phyloP scores from a whole-genome alignment of 129 eudicot species.

The Kitagawia praeruptora region DNA sequence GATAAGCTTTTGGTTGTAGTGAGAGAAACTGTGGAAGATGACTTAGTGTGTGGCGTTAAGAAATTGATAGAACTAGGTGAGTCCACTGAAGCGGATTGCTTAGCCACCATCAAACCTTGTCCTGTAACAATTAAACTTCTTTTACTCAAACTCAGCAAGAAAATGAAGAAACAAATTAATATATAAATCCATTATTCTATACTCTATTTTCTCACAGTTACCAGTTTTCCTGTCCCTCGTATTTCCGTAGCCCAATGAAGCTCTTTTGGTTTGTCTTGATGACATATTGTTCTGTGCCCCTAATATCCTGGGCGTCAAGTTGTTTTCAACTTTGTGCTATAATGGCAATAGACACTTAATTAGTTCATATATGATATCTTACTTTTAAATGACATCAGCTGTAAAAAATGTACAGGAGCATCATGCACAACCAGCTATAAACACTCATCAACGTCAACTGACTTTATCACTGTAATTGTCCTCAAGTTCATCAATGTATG shows the following conservation, averaged over 20 bases:
- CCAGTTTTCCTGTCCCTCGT: conserved; percentile 24
- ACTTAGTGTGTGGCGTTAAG: conserved; percentile 21
- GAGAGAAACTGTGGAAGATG: conserved; percentile 25
- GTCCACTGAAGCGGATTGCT: conserved; percentile 29
- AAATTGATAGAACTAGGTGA: conserved; percentile 5
- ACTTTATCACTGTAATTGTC: not conserved
- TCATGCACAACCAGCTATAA: conserved; percentile 1
- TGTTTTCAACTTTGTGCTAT: conserved; percentile 15
- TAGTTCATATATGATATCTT: not conserved
- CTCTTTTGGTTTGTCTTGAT: conserved; percentile 24
- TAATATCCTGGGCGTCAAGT: conserved; percentile 10
- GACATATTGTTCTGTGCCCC: conserved; percentile 16
- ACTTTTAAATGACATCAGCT: not conserved
- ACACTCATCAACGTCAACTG: not conserved
- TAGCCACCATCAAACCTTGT: conserved; percentile 15
- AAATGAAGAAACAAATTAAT: not conserved
- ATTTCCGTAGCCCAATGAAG: conserved; percentile 13
- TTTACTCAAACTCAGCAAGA: not conserved
- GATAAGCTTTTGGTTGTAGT: conserved; percentile 15
- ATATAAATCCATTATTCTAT: not conserved
- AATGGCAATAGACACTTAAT: conserved; percentile 5
- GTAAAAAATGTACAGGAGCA: not conserved
- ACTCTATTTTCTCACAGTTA: conserved; percentile 22
- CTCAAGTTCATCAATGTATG: not conserved
- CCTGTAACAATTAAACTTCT: conserved; percentile 23